These are phyloP conservation scores for Cyclotella atomus DNA, from an alignment of 108 stramenopile species.

Conservation along the genomic window DNA sequence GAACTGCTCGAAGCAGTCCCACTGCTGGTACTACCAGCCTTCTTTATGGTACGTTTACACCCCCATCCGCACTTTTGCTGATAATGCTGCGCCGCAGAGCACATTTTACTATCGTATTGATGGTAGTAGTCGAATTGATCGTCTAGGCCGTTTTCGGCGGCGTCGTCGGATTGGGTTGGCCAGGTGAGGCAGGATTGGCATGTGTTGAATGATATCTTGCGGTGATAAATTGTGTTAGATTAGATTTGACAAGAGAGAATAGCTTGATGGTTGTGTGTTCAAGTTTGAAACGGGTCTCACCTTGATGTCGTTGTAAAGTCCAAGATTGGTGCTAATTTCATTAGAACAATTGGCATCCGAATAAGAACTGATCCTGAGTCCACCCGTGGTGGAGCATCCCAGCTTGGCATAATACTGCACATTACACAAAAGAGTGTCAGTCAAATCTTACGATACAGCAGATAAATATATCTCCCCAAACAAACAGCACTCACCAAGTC, in stretches of 20 bases:
- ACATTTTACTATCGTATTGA: slow-evolving; percentile 43
- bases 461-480: no score
- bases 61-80: slow-evolving; percentile 42
- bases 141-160: neutral
- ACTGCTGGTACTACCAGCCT: no score
- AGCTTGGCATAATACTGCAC: slow-evolving; percentile 47
- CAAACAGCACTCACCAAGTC: slow-evolving; percentile 34
- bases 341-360: slow-evolving; percentile 27
- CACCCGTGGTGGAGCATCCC: slow-evolving; percentile 35
- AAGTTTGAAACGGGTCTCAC: neutral
- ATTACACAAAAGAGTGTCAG: neutral
- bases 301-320: slow-evolving; percentile 54
- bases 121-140: slow-evolving; percentile 40
- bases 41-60: no score
- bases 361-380: slow-evolving; percentile 35
- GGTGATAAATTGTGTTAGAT: no score
- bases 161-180: slow-evolving; percentile 29
- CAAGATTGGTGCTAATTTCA: slow-evolving; percentile 34
- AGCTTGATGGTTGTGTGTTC: neutral
- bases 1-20: no score
- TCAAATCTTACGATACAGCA: no score
- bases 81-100: slow-evolving; percentile 34
- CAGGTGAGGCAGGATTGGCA: slow-evolving; percentile 35
- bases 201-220: slow-evolving; percentile 30
- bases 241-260: neutral